Percentiles rank a stretch among this genome's conserved stretches.
These are phyloP conservation scores for Suillus bovinus DNA, from an alignment of 768 basidiomycete species.

Conservation along the genomic window DNA sequence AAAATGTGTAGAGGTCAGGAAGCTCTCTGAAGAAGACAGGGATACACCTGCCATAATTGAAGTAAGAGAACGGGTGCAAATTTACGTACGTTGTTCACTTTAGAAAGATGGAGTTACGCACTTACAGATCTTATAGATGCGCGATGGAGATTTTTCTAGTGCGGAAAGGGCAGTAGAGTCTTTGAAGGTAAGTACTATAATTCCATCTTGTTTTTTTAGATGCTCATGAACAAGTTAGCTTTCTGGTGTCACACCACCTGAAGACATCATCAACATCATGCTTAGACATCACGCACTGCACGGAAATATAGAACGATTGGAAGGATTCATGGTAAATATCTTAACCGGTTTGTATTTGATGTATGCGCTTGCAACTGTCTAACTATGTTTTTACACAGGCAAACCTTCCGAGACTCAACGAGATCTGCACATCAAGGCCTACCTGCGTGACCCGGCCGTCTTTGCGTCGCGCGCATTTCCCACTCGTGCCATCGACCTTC, in stretches of 20 bases:
- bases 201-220: not conserved
- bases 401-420: conserved; percentile 56
- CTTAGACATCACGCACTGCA: conserved; percentile 49
- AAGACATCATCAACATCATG: conserved; percentile 44
- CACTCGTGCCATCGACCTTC: conserved; percentile 58
- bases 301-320: conserved; percentile 47
- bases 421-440: conserved; percentile 71
- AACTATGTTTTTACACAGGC: conserved; percentile 18
- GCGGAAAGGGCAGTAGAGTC: conserved; percentile 53
- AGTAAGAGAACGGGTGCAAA: conserved; percentile 36
- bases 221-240: not conserved
- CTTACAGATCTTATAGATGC: conserved; percentile 39
- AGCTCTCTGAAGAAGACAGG: conserved; percentile 8
- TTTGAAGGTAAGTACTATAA: conserved; percentile 44
- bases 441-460: conserved; percentile 37
- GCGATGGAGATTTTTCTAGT: conserved; percentile 46
- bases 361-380: not conserved
- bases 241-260: conserved; percentile 12
- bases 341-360: conserved; percentile 40
- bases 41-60: conserved; percentile 19
- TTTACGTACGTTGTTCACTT: conserved; percentile 40
- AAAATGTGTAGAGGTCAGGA: conserved; percentile 11
- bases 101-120: not conserved
- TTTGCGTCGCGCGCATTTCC: conserved; percentile 45
- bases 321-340: conserved; percentile 44